Base-by-base conservation (phyloP, 331 rosid genomes). In the Dryas integrifolia region DNA sequence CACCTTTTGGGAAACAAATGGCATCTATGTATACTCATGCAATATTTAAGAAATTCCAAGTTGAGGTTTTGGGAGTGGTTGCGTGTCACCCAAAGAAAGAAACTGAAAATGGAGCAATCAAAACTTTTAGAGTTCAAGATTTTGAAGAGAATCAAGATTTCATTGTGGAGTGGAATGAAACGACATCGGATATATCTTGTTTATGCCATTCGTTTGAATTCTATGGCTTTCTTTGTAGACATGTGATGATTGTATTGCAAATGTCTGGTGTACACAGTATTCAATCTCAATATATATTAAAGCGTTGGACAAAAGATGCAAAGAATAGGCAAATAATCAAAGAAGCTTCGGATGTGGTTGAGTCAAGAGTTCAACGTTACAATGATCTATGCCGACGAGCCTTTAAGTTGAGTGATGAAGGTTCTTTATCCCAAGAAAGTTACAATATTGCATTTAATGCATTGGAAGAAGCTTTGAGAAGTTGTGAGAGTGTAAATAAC, bases 11-110 rank as follows among this genome's bases (percentile, higher is more conserved):
- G 65, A 88, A 85, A 77, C 90, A 88, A 78, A 81, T 83, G 92
- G 82, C 73, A 48, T 49, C 80, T 13, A 48, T 84, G 53, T 85
- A 88, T 74, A 88, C 92, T 12, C 84, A 82, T 59, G 60, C 80
- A 4, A 60, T 85, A 53, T 83, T 88, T 61, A 88, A 82, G 79
- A 88, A 84, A 39, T 88, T 88, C 81, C 88, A 88, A 70, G 80
- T 72, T 39, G 90, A 88, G 85, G 92, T 88, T 47, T 82, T 88
- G 83, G 92, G 92, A 67, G 92, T 79, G 58, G 88, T 84, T 80
- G 90, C 92, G 69, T 88, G 92, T 80, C 92, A 88, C 79, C 90
- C 88, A 75, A 85, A 70, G 72, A 81, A 71, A 72, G 88, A 83
- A 77, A 76, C 76, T 46, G 86, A 85, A 70, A 82, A 81, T 43